Conservation (phyloP, 1,284 basidiomycete species). For the Neonothopanus nambi region DNA sequence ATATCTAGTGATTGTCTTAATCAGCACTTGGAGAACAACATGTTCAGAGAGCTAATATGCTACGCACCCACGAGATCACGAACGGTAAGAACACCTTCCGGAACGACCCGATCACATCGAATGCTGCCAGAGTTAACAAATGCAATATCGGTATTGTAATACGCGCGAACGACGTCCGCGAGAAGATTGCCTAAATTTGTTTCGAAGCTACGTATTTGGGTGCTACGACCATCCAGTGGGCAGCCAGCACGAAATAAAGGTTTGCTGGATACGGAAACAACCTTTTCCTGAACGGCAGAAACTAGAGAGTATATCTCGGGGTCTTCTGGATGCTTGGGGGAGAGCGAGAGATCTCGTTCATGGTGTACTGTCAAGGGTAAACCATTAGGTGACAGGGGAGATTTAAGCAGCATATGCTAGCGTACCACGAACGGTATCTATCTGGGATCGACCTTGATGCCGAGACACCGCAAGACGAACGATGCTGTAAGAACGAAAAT, state of each 20-base stretch:
- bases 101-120: constrained; percentile 14
- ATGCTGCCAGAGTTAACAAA: constrained; percentile 8
- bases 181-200: constrained; percentile 15
- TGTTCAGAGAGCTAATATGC: too few species aligned
- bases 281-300: not conserved
- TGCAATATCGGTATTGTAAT: constrained; percentile 13
- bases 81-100: constrained; percentile 8
- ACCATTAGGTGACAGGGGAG: too few species aligned
- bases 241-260: constrained; percentile 3
- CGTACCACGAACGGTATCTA: not conserved
- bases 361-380: not conserved
- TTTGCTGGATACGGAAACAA: constrained; percentile 4
- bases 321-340: constrained; percentile 10
- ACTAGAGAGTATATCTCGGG: constrained; percentile 1
- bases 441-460: not conserved
- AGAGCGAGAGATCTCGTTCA: not conserved
- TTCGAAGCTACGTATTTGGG: constrained; percentile 2
- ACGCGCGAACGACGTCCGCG: constrained; percentile 8
- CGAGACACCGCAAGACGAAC: not conserved
- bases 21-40: not conserved
- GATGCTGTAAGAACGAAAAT: constrained; percentile 11
- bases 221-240: constrained; percentile 13
- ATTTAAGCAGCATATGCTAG: too few species aligned
- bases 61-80: constrained; percentile 10
- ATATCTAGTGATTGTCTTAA: constrained; percentile 3